Percentiles rank a stretch among this genome's conserved stretches.
phyloP scores from a whole-genome alignment of 441 rosid genomes.

The Euphorbia celastroides region DNA sequence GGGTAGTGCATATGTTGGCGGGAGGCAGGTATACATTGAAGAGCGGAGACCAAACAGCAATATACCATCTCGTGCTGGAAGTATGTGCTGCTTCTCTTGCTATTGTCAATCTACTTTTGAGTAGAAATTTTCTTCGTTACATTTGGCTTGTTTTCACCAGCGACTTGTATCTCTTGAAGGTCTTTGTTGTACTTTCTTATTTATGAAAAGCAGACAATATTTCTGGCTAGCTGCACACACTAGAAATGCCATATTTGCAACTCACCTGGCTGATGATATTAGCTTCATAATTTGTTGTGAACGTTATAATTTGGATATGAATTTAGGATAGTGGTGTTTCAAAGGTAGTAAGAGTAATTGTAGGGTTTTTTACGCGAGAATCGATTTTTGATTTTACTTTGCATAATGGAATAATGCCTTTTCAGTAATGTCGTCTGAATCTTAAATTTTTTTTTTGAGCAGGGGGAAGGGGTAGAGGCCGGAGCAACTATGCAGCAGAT shows the following conservation, averaged over 20 bases:
- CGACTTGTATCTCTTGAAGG: background rate
- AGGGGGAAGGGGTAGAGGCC: conserved; percentile 57
- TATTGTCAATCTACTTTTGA: conserved; percentile 1
- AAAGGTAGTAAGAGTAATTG: too few species aligned
- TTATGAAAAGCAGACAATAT: background rate
- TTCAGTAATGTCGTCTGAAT: too few species aligned
- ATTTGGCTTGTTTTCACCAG: background rate
- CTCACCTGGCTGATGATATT: too few species aligned
- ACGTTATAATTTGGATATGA: background rate
- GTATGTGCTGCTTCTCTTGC: conserved; percentile 27
- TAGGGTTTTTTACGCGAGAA: too few species aligned
- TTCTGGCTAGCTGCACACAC: too few species aligned
- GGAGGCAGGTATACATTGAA: conserved; percentile 63
- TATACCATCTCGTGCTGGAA: conserved; percentile 55
- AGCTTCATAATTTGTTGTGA: background rate
- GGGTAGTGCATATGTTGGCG: conserved; percentile 45
- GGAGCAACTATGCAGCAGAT: too few species aligned
- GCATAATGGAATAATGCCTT: background rate
- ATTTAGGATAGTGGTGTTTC: too few species aligned
- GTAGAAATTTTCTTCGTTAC: background rate
- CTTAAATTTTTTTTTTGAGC: background rate
- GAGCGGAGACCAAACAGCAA: conserved; percentile 62
- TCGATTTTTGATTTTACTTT: background rate
- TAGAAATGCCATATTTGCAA: too few species aligned
- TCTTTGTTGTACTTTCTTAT: background rate